Conservation (phyloP, 495 filamentous ascomycete genomes). For the Xylaria nigripes region DNA sequence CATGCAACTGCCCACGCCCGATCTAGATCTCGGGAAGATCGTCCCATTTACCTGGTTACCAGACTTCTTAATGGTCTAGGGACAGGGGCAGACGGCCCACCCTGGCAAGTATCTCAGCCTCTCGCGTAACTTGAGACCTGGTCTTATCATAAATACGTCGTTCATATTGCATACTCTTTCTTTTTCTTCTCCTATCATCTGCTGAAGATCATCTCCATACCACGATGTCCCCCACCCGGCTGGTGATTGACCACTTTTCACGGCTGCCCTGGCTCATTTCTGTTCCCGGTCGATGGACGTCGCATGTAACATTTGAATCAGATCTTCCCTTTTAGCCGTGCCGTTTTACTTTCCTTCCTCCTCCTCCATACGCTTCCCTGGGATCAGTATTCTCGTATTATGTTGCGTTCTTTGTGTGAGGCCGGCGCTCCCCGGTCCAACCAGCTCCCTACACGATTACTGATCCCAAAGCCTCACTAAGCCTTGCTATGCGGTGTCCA, state of each 20-base stretch:
- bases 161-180: conserved; percentile 6
- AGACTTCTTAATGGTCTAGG: not conserved
- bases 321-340: not conserved
- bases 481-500: conserved; percentile 1
- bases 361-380: not conserved
- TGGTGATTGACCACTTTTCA: not conserved
- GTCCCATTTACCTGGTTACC: conserved; percentile 9
- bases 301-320: not conserved
- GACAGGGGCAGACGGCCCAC: not conserved
- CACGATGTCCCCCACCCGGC: not conserved
- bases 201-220: not conserved
- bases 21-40: conserved; percentile 12
- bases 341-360: not conserved
- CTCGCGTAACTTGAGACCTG: conserved; percentile 9
- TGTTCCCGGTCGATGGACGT: not conserved
- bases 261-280: not conserved
- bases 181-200: conserved; percentile 7
- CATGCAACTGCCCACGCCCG: conserved; percentile 1
- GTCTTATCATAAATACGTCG: conserved; percentile 8
- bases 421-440: conserved; percentile 4
- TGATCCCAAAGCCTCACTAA: conserved; percentile 8
- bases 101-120: conserved; percentile 2
- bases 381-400: conserved; percentile 2
- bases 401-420: conserved; percentile 5
- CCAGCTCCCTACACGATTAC: conserved; percentile 10